These are phyloP conservation scores for Leucocoprinus birnbaumii DNA, from an alignment of 768 basidiomycete species.

Conservation along the genomic window DNA sequence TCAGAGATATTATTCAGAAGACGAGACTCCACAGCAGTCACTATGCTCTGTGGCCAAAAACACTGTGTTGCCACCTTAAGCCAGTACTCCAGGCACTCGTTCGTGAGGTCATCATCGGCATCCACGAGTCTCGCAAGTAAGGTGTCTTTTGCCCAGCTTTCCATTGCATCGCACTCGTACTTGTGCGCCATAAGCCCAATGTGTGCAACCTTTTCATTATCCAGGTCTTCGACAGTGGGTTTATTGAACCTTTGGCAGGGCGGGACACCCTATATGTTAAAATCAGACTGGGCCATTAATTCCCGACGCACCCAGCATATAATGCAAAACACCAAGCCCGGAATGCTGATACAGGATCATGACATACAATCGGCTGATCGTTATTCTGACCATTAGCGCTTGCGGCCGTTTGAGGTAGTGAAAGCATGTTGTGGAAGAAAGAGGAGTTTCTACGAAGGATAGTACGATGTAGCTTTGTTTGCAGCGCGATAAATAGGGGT, in stretches of 20 bases:
- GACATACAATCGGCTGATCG: background rate
- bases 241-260: background rate
- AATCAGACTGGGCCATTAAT: background rate
- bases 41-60: background rate
- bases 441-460: background rate
- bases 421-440: background rate
- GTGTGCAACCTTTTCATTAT: background rate
- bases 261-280: background rate
- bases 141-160: background rate
- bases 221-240: background rate
- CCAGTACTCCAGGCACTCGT: background rate
- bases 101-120: background rate
- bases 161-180: background rate
- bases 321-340: conserved; percentile 2
- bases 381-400: background rate
- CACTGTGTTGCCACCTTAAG: background rate
- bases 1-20: too few species aligned
- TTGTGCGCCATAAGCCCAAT: background rate
- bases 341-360: background rate
- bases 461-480: conserved; percentile 1
- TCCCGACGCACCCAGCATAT: conserved; percentile 2
- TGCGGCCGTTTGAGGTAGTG: background rate
- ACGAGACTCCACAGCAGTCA: too few species aligned
- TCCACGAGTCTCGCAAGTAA: background rate
- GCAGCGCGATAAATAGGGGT: too few species aligned